Evolutionary conservation across 495 filamentous ascomycete genomes (phyloP).

Genomic region (Cercophora scortea): DNA sequence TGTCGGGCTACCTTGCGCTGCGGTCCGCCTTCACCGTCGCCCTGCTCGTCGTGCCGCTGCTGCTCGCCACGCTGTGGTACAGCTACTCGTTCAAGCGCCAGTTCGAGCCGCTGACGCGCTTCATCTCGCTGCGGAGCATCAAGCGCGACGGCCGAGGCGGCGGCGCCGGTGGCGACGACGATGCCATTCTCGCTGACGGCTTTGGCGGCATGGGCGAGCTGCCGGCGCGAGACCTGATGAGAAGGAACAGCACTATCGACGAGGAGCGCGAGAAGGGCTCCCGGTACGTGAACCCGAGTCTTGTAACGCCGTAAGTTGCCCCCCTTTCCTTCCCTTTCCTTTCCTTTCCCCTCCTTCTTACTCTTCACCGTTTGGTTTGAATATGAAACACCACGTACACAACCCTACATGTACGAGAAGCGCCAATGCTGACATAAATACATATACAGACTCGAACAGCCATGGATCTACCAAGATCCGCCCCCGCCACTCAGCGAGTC

Average conservation of each 20-base stretch:
- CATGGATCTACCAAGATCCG: slow-evolving; percentile 45
- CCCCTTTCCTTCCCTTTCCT: not conserved
- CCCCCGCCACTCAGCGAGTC: slow-evolving; percentile 24
- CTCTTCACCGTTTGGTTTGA: not conserved
- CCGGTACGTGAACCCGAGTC: slow-evolving; percentile 66
- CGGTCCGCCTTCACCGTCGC: slow-evolving; percentile 61
- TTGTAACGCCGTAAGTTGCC: slow-evolving; percentile 53
- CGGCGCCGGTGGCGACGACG: slow-evolving; percentile 26
- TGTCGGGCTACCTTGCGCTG: slow-evolving; percentile 81
- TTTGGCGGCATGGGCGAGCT: slow-evolving; percentile 21
- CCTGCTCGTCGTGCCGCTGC: slow-evolving; percentile 63
- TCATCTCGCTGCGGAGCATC: slow-evolving; percentile 85
- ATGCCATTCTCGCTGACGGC: slow-evolving; percentile 30
- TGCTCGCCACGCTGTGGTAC: slow-evolving; percentile 77
- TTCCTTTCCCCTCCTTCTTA: not conserved
- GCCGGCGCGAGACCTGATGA: slow-evolving; percentile 22
- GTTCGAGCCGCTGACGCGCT: slow-evolving; percentile 81
- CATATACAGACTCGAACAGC: slow-evolving; percentile 39
- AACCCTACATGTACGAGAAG: too few relatives aligned
- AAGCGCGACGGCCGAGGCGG: slow-evolving; percentile 42
- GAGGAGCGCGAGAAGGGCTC: slow-evolving; percentile 57
- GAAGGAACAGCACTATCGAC: slow-evolving; percentile 49
- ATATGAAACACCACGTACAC: too few relatives aligned
- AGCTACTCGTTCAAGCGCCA: slow-evolving; percentile 63
- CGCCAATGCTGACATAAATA: slow-evolving; percentile 6